These are phyloP conservation scores for Umbelopsis ramanniana DNA, from an alignment of 192 early-diverging fungal genomes.

Conservation along the genomic window DNA sequence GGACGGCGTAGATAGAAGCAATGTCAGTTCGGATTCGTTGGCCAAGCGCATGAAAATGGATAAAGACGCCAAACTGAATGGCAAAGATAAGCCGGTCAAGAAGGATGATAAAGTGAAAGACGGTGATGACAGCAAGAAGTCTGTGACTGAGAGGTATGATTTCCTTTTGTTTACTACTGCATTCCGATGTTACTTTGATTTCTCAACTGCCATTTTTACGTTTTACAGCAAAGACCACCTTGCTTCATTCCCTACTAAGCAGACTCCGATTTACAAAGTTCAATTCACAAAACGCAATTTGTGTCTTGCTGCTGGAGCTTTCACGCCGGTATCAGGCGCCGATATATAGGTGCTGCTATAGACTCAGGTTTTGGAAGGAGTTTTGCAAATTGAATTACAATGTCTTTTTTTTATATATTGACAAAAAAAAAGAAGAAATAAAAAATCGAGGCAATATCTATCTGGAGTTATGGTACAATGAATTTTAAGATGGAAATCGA, in stretches of 20 bases:
- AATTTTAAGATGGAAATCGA: not conserved
- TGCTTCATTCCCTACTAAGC: slow-evolving; percentile 85
- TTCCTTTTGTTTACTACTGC: not conserved
- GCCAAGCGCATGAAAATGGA: slow-evolving; percentile 22
- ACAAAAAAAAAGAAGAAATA: not conserved
- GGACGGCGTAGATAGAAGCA: slow-evolving; percentile 7
- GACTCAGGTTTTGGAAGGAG: not conserved
- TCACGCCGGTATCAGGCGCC: slow-evolving; percentile 28
- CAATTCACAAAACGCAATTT: slow-evolving; percentile 88
- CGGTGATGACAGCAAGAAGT: slow-evolving; percentile 31
- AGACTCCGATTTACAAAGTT: slow-evolving; percentile 87
- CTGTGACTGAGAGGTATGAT: slow-evolving; percentile 38
- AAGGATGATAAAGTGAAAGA: slow-evolving; percentile 26
- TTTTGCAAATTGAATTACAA: not conserved
- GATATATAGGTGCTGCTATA: not conserved
- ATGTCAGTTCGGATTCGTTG: not conserved
- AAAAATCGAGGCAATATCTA: slow-evolving; percentile 7
- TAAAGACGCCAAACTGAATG: slow-evolving; percentile 18
- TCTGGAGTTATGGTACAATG: slow-evolving; percentile 18
- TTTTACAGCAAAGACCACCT: slow-evolving; percentile 56
- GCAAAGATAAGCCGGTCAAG: slow-evolving; percentile 13
- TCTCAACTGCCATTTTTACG: not conserved
- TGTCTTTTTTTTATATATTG: not conserved
- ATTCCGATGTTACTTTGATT: not conserved
- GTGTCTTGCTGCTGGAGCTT: slow-evolving; percentile 84